These are phyloP conservation scores for Sisymbrium irio DNA, from an alignment of 345 rosid species.

Conservation along the genomic window DNA sequence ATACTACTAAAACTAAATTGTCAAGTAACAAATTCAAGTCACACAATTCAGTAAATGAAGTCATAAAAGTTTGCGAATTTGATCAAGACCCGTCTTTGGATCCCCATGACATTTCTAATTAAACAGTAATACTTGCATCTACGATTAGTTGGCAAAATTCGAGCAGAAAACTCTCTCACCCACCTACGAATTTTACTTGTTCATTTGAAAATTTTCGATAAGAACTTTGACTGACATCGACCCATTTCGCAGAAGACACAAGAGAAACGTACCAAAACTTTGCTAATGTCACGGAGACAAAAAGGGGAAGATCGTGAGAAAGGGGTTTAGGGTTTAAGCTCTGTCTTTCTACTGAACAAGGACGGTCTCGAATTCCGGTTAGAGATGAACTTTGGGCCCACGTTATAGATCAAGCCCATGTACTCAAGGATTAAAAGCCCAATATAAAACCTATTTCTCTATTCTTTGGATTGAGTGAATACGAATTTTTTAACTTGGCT, in stretches of 20 bases:
- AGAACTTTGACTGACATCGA: background rate
- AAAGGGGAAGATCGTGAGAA: slow-evolving; percentile 3
- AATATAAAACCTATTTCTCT: background rate
- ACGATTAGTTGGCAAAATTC: background rate
- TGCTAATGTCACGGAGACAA: slow-evolving; percentile 7
- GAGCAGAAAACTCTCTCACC: background rate
- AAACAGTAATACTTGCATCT: background rate
- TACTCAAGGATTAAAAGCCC: background rate
- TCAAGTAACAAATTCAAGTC: background rate
- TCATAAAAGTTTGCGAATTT: background rate
- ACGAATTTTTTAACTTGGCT: background rate
- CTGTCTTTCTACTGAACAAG: background rate
- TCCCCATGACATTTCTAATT: background rate
- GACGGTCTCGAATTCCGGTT: background rate
- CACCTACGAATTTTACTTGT: background rate
- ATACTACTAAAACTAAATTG: background rate
- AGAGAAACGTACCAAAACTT: background rate
- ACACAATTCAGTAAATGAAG: background rate
- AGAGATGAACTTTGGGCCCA: slow-evolving; percentile 14
- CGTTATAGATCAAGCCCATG: background rate
- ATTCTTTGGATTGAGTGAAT: background rate
- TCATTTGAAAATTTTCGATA: background rate
- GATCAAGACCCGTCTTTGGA: background rate
- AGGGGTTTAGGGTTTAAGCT: slow-evolving; percentile 36
- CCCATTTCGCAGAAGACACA: background rate